phyloP scores from a whole-genome alignment of 371 early-diverging fungal genomes.

The Rhizopus arrhizus region DNA sequence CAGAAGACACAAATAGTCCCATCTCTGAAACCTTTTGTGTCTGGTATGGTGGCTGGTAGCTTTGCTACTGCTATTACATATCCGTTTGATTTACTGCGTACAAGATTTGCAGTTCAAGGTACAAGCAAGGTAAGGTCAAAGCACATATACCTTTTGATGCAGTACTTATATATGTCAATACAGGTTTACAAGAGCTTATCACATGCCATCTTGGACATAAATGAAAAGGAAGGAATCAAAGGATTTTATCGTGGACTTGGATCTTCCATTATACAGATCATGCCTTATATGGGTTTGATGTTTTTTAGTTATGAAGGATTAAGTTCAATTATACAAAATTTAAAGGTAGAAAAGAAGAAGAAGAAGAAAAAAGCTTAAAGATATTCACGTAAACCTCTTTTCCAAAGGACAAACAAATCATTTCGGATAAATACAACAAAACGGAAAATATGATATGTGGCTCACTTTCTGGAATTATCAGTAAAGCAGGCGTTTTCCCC shows the following conservation, averaged over 20 bases:
- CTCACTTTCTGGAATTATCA: conserved; percentile 74
- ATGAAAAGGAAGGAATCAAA: conserved; percentile 65
- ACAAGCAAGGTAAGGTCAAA: conserved; percentile 40
- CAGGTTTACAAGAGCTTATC: conserved; percentile 63
- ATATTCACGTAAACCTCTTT: neutral
- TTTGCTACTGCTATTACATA: conserved; percentile 81
- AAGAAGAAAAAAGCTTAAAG: neutral
- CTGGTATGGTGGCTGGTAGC: conserved; percentile 75
- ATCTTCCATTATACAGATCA: conserved; percentile 80
- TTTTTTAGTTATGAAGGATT: conserved; percentile 72
- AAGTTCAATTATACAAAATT: conserved; percentile 35
- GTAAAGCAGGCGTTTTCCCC: conserved; percentile 85
- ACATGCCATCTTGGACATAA: conserved; percentile 65
- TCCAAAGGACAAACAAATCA: conserved; percentile 19
- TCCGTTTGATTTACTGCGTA: conserved; percentile 89
- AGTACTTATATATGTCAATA: neutral
- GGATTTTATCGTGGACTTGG: conserved; percentile 87
- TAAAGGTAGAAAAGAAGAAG: conserved; percentile 19
- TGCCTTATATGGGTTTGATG: conserved; percentile 89
- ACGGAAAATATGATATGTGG: conserved; percentile 71
- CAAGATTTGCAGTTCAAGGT: conserved; percentile 84
- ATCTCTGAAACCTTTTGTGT: conserved; percentile 53
- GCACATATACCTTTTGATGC: neutral
- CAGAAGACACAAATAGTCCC: conserved; percentile 27
- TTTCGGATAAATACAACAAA: conserved; percentile 25